Base-by-base conservation (phyloP, 2,329 filamentous ascomycete species). In the Xylariaceae sp. region DNA sequence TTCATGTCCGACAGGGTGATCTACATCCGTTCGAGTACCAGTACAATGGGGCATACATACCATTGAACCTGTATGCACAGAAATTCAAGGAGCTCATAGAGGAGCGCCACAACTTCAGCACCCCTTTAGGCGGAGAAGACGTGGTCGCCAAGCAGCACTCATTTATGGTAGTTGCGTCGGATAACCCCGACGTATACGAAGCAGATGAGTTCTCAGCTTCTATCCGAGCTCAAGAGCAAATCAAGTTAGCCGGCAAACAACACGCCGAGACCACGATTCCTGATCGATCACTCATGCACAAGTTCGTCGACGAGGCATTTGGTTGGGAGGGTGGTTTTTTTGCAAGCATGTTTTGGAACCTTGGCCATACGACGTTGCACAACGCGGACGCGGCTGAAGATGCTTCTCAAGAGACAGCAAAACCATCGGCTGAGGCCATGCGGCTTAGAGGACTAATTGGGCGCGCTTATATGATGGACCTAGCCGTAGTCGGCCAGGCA, bases 291-390 rank as follows among this genome's bases (percentile, higher is more conserved):
- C 75, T 80, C 6, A 83, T 88, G 67, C 80, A 81, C 60, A 83
- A 82, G 62, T 90, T 89, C 68, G 80, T 89, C 29, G 89, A 92
- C 54, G 87, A 92, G 67, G 82, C 86, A 1, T 85, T 90, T 33
- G 91, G 91, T 24, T 95, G 91, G 91, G 91, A 95, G 69, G 91
- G 91, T 15, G 91, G 91, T 1, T 96, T 95, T 76, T 95, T 88
- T 72, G 81, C 82, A 11, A 82, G 84, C 64, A 86, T 94, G 73
- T 95, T 95, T 72, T 92, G 88, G 84, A 87, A 85, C 44, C 77
- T 95, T 1, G 91, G 89, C 3, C 68, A 73, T n/a, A 67, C 73
- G 39, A 71, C 72, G 5, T 48, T 59, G 51, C 77, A 70, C 64
- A 75, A 71, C 11, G 72, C 62, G 15, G 70, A 71, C 26, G 66